Base-by-base conservation (phyloP, 768 basidiomycete species). In the Boletus sp. region DNA sequence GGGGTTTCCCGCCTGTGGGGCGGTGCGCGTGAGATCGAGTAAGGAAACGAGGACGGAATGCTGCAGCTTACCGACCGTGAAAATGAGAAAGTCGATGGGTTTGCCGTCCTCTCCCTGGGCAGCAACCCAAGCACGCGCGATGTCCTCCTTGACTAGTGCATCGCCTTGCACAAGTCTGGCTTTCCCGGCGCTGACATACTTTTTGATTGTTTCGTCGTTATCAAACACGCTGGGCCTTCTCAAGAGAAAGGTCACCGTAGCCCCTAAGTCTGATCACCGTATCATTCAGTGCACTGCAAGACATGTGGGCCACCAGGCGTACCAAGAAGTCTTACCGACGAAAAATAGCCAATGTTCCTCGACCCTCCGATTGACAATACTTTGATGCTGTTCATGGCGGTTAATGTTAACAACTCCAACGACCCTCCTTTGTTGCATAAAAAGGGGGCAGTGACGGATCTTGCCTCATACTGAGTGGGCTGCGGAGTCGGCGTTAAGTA, bases 211-310 rank as follows among this genome's bases (percentile, higher is more conserved):
- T 23, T 72, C 70, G 58, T 88, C 81, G 7, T 69, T 57, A 41
- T 85, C 83, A 57, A 88, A 87, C 5, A 75, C 73, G 9, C 70
- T 56, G 0, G 77, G 70, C 17, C 72, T 75, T 30, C 87, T 80
- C 34, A 88, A 74, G 13, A 88, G 74, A 60, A 84, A 87, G 0
- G 84, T 85, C 0, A 88, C 82, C 2, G 76, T 82, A 4, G 79
- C 74, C 37, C 86, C 85, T 47, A 75, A 68, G 6, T 73, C 87
- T 88, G 60, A 43, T 40, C 21, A n/a, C 39, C 9, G n/a, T n/a
- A 6, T 30, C 4, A n/a, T 30, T 48, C 41, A 55, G 34, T 7
- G 14, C 40, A 40, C 27, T 0, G 2, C n/a, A 19, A n/a, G 7
- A 5, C 1, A 23, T 23, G 11, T 4, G 17, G 2, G 23, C 1